Percentiles rank a stretch among this genome's conserved stretches.
phyloP scores from a whole-genome alignment of 2,329 filamentous ascomycete genomes.

The Pseudocercospora vitis region DNA sequence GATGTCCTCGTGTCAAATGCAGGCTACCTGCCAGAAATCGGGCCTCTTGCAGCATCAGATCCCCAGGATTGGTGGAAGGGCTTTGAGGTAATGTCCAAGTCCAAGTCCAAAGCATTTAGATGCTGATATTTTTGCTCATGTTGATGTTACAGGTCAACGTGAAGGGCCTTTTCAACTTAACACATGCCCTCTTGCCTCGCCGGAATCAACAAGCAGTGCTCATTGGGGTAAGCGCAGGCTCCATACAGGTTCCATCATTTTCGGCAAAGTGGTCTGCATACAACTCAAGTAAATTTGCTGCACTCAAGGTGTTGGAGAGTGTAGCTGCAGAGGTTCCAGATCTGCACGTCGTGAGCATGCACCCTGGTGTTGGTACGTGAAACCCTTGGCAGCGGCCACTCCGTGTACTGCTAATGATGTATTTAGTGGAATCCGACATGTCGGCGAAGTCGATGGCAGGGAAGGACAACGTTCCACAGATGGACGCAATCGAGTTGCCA shows the following conservation, averaged over 20 bases:
- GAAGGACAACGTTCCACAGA: background rate
- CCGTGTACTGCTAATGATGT: background rate
- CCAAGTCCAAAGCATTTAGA: too few relatives aligned
- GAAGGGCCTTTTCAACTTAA: background rate
- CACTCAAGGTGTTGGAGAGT: background rate
- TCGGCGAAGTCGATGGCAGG: background rate
- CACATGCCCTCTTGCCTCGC: background rate
- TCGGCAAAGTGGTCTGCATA: background rate
- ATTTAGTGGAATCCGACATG: background rate
- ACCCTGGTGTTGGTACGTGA: background rate
- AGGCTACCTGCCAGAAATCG: background rate
- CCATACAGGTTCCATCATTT: background rate
- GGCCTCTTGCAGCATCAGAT: background rate
- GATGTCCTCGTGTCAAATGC: conserved; percentile 3
- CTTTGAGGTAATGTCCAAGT: background rate
- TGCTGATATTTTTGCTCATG: background rate
- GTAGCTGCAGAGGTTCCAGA: background rate
- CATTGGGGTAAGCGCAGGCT: background rate
- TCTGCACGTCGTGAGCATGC: background rate
- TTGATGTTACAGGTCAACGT: background rate
- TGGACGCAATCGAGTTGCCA: background rate
- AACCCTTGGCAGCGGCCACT: background rate
- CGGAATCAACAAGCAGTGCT: background rate
- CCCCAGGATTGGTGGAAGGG: background rate
- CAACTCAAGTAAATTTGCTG: conserved; percentile 1